These are phyloP conservation scores for Kentomonas sorsogonicus DNA, from an alignment of 208 protist species.

Conservation along the genomic window DNA sequence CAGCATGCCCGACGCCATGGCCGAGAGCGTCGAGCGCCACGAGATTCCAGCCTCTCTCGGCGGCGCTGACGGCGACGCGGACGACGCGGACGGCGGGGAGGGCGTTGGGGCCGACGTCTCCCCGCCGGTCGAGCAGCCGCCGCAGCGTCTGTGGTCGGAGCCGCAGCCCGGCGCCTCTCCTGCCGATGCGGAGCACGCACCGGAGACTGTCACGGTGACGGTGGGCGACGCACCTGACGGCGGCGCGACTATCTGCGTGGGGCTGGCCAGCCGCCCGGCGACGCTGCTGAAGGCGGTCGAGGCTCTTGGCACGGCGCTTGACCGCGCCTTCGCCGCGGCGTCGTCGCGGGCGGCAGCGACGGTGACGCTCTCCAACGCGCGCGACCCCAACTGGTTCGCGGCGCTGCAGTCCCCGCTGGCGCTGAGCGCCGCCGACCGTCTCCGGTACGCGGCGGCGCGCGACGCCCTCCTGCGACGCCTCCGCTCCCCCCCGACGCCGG, in stretches of 20 bases:
- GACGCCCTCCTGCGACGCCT: conserved; percentile 32
- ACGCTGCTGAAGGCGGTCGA: conserved; percentile 4
- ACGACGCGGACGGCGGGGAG: not conserved
- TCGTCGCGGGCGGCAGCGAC: not conserved
- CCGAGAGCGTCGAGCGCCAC: conserved; percentile 37
- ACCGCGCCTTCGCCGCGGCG: not conserved
- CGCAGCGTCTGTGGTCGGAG: not conserved
- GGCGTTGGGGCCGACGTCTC: not conserved
- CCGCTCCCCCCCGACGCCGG: conserved; percentile 19
- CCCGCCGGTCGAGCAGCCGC: not conserved
- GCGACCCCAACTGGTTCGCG: conserved; percentile 46
- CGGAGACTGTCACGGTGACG: not conserved
- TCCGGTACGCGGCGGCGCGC: conserved; percentile 28
- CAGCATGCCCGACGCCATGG: conserved; percentile 22
- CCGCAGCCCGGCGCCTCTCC: not conserved
- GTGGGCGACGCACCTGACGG: not conserved
- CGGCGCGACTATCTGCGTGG: not conserved
- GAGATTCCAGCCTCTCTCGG: conserved; percentile 40
- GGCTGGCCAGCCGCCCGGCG: conserved; percentile 7
- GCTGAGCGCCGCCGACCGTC: conserved; percentile 30
- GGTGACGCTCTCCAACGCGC: conserved; percentile 26
- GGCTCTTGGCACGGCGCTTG: conserved; percentile 7
- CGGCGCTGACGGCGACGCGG: conserved; percentile 9
- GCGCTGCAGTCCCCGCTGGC: conserved; percentile 32
- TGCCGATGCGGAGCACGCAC: not conserved